Evolutionary conservation across 2,329 filamentous ascomycete genomes (phyloP), one percentile per base, ranked within the genome.

Genomic region (Chaetomium globosum): DNA sequence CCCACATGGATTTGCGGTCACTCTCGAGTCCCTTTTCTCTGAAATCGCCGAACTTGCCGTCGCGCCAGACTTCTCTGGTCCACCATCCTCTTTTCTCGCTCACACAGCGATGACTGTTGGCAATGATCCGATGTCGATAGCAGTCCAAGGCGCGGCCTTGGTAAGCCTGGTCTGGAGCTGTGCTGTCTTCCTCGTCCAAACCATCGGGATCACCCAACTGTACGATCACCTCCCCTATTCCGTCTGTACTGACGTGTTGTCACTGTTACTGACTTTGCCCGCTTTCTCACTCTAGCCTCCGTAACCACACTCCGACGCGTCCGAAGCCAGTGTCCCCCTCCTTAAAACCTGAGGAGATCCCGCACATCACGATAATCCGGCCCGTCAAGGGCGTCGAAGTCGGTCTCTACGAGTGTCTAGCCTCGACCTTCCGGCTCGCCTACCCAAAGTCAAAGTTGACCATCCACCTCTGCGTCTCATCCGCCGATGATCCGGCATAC

Each of bases 351-450:
- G 75, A 83, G 69, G 79, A 87, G 48, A 81, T 92, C 3, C 94
- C 93, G 19, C 88, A 92, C 79, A 84, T 99, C 72, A 98, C 95
- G 36, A 85, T 97, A 67, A 93, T 99, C 71, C 90, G 95, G 2
- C 96, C 95, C 0, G 89, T 97, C 69, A 98, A 97, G 78, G 95
- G 93, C 67, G 83, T 96, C 63, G 95, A 98, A 76, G 91, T 93
- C 4, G 86, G 88, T 69, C 87, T 98, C 28, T 97, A 96, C 82
- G 92, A 97, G 73, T 98, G 95, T 74, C 88, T 99, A 49, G 90
- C 91, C 33, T 90, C 93, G 5, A 92, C 90, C 1, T 93, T 97
- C 75, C 86, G 81, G 55, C 93, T 97, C 76, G 83, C 87, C 62
- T 98, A 98, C 74, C 92, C 94, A 1, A 77, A 75, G 43, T 82